Conservation (phyloP, 306 rosid genomes). For the Rosa lucieae region DNA sequence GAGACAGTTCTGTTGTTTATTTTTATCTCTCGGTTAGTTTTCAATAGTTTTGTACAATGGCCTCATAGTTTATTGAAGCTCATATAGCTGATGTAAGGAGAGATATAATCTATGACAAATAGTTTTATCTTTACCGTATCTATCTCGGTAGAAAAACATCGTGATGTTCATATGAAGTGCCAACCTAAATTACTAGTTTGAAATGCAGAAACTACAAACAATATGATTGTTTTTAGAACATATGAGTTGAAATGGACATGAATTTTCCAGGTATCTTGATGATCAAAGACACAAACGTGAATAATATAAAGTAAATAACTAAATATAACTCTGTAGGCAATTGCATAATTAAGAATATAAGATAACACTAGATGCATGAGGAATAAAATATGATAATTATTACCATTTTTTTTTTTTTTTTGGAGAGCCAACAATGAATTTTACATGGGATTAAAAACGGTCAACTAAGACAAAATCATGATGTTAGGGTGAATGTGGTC, state of each 20-base stretch:
- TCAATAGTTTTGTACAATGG: background rate
- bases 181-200: background rate
- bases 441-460: background rate
- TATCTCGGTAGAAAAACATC: background rate
- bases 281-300: background rate
- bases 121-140: background rate
- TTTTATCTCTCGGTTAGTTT: background rate
- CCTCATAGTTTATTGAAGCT: background rate
- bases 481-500: background rate
- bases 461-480: background rate
- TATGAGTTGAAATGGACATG: background rate
- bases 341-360: background rate
- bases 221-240: background rate
- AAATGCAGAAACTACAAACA: background rate
- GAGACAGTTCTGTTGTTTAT: background rate
- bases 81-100: background rate
- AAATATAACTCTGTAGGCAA: background rate
- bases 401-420: background rate
- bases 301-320: background rate
- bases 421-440: background rate
- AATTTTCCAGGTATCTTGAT: background rate
- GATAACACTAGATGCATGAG: background rate
- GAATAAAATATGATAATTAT: background rate
- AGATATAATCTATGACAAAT: background rate
- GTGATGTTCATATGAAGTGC: background rate